Percentiles rank a stretch among this genome's conserved stretches.
Conservation (phyloP, 2,329 filamentous ascomycete species). For the Pyricularia sp. region DNA sequence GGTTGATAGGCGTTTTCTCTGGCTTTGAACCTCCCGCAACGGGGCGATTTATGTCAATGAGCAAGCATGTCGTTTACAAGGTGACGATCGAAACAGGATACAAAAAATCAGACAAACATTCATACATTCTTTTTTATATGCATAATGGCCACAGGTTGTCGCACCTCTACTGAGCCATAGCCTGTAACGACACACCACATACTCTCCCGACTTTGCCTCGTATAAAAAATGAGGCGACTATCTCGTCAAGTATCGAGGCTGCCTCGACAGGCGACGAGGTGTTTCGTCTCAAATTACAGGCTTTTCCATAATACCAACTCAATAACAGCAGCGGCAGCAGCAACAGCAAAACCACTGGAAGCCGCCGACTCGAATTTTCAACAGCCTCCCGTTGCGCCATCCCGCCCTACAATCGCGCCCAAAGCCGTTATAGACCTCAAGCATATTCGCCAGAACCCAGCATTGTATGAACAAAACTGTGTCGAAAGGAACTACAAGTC, state of each 20-base stretch:
- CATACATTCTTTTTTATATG: neutral
- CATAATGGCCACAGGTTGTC: neutral
- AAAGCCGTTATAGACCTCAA: constrained; percentile 76
- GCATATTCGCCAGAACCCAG: constrained; percentile 78
- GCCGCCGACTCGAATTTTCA: neutral
- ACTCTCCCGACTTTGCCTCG: no score
- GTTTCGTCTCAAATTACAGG: neutral
- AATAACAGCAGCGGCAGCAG: neutral
- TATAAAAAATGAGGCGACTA: neutral
- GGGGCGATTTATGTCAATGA: neutral
- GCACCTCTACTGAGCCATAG: neutral
- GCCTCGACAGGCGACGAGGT: neutral
- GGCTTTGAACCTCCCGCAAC: neutral
- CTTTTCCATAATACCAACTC: neutral
- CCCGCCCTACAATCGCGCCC: constrained; percentile 61
- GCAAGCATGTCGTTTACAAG: neutral
- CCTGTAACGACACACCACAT: neutral
- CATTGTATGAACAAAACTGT: constrained; percentile 75
- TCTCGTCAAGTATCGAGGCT: neutral
- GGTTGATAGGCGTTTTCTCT: neutral
- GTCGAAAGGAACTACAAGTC: constrained; percentile 70
- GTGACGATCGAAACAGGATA: neutral
- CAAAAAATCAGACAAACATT: neutral
- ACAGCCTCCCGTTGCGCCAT: neutral
- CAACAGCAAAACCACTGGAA: neutral